A percentile compares a stretch with the other conserved stretches of the same genome.
phyloP scores from a whole-genome alignment of 169 alveolate species.

The Cystoisospora suis region DNA sequence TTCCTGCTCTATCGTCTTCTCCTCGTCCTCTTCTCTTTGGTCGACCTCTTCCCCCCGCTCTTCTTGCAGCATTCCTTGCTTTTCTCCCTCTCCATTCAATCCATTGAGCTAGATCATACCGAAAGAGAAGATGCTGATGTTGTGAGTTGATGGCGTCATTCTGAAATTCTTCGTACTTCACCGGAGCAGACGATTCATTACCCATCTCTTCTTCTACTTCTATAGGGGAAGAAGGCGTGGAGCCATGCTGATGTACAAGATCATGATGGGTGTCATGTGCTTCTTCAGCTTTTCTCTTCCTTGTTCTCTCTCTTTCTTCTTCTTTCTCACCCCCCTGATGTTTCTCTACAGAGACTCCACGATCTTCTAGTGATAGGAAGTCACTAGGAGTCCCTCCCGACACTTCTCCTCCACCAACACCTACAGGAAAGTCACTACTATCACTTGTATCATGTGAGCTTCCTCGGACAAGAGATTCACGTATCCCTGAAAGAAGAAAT shows the following conservation, averaged over 20 bases:
- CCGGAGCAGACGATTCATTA: background rate
- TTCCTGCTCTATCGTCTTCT: background rate
- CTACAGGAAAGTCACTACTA: background rate
- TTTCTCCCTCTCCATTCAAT: background rate
- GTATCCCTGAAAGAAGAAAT: too few species aligned
- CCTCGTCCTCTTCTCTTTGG: background rate
- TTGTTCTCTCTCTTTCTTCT: background rate
- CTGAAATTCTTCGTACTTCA: conserved; percentile 34
- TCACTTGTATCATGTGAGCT: background rate
- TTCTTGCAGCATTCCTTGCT: background rate
- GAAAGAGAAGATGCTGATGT: conserved; percentile 12
- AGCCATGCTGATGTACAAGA: background rate
- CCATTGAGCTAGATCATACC: conserved; percentile 57
- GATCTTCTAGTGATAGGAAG: too few species aligned
- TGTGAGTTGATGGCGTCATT: conserved; percentile 59
- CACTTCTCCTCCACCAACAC: background rate
- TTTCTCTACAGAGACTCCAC: too few species aligned
- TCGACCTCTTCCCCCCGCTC: background rate
- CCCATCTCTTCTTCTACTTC: background rate
- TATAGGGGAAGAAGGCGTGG: conserved; percentile 32
- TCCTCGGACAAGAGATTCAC: too few species aligned
- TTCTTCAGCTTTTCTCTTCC: background rate
- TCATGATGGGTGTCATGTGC: background rate
- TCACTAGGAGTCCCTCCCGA: too few species aligned
- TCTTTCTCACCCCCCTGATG: background rate